A percentile compares a stretch with the other conserved stretches of the same genome.
Conservation (phyloP, 2,329 filamentous ascomycete genomes). For the Monosporascus sp. region DNA sequence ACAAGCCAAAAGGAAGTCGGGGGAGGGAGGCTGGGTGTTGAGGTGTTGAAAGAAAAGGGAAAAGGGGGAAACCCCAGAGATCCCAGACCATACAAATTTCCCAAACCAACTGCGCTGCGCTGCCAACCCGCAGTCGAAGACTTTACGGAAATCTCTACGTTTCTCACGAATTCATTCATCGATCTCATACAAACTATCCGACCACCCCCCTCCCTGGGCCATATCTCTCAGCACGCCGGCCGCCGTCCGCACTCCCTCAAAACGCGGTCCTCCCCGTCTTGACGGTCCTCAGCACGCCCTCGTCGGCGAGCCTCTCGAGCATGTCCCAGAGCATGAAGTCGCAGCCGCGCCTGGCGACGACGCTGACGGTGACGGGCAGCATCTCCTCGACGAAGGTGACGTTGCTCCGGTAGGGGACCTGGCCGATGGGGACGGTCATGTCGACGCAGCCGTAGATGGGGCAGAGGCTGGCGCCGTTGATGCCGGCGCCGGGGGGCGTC, state of each 20-base stretch:
- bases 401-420: constrained; percentile 33
- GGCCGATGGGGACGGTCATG: constrained; percentile 37
- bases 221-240: too few species aligned
- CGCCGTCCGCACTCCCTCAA: constrained; percentile 1
- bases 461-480: constrained; percentile 29
- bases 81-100: too few species aligned
- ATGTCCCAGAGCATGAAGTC: constrained; percentile 37
- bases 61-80: too few species aligned
- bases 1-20: too few species aligned
- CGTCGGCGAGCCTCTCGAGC: constrained; percentile 33
- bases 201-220: too few species aligned
- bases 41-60: too few species aligned
- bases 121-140: too few species aligned
- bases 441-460: constrained; percentile 34
- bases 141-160: too few species aligned
- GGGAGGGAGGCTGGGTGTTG: too few species aligned
- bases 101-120: too few species aligned
- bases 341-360: constrained; percentile 37
- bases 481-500: constrained; percentile 22
- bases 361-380: constrained; percentile 36
- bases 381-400: constrained; percentile 34
- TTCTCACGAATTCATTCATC: too few species aligned
- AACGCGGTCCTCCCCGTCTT: constrained; percentile 27
- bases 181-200: too few species aligned
- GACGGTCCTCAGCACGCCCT: constrained; percentile 31